Evolutionary conservation across 495 filamentous ascomycete genomes (phyloP).

Genomic region (Lasiosphaeria miniovina): DNA sequence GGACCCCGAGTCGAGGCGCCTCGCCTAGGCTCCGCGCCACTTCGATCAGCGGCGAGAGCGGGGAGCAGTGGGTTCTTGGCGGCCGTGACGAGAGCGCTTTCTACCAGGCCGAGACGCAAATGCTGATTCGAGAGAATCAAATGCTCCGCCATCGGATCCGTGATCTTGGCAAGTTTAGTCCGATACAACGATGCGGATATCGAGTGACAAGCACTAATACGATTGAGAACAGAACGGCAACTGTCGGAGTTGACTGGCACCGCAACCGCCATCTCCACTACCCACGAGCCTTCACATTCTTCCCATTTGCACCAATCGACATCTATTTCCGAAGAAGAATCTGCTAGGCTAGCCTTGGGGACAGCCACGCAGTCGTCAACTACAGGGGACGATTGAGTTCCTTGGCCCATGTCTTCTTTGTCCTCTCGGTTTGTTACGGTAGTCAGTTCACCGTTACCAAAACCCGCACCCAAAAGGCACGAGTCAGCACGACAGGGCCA

Average conservation of each 20-base stretch:
- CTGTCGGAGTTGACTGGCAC: slow-evolving; percentile 4
- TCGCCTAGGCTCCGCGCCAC: slow-evolving; percentile 54
- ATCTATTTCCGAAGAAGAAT: slow-evolving; percentile 7
- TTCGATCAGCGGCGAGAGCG: slow-evolving; percentile 52
- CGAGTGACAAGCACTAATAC: not conserved
- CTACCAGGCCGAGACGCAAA: slow-evolving; percentile 90
- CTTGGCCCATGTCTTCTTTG: too few species aligned
- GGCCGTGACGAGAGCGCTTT: slow-evolving; percentile 78
- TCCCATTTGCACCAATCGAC: slow-evolving; percentile 10
- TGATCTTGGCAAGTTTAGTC: slow-evolving; percentile 62
- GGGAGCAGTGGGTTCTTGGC: slow-evolving; percentile 41
- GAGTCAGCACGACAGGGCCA: too few species aligned
- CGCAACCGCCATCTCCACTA: not conserved
- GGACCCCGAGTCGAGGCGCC: slow-evolving; percentile 54
- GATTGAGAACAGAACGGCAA: not conserved
- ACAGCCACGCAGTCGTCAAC: too few species aligned
- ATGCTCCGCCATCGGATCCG: slow-evolving; percentile 84
- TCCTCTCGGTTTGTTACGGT: too few species aligned
- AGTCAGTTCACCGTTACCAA: too few species aligned
- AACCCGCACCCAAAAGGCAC: too few species aligned
- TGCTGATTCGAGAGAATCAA: slow-evolving; percentile 84
- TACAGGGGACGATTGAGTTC: too few species aligned
- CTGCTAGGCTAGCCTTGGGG: not conserved
- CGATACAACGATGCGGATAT: not conserved
- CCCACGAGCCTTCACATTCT: slow-evolving; percentile 6